phyloP scores from a whole-genome alignment of 1,284 basidiomycete species.

The Austroboletus olivaceoglutinosus region DNA sequence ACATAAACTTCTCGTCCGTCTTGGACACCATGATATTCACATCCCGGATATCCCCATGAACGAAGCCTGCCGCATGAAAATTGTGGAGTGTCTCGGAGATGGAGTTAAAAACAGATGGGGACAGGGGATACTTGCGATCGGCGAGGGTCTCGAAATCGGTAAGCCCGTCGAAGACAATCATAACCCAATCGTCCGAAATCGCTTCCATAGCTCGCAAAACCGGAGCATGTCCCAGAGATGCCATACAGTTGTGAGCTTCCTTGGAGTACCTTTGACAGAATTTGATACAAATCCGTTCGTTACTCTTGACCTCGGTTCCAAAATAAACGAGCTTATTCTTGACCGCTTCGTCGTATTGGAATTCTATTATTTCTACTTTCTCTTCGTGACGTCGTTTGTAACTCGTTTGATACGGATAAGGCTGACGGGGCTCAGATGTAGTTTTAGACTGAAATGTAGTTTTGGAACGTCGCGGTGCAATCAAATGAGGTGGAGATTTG shows the following conservation, averaged over 20 bases:
- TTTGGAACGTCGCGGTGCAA: too few species aligned
- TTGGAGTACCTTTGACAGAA: conserved; percentile 12
- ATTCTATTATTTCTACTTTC: not conserved
- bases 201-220: not conserved
- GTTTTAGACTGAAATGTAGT: too few species aligned
- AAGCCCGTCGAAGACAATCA: not conserved
- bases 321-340: conserved; percentile 11
- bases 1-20: not conserved
- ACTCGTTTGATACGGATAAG: not conserved
- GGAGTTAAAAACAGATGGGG: not conserved
- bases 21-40: not conserved
- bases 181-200: not conserved
- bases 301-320: not conserved
- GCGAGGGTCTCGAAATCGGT: not conserved
- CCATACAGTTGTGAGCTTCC: not conserved
- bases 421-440: not conserved
- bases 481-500: too few species aligned
- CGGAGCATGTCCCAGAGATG: not conserved
- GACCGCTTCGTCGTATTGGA: not conserved
- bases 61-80: not conserved
- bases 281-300: conserved; percentile 27
- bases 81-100: not conserved
- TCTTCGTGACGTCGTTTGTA: not conserved
- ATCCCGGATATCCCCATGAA: not conserved
- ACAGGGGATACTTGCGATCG: not conserved